Percentiles rank a stretch among this genome's conserved stretches.
These are phyloP conservation scores for Fusarium nodosum DNA, from an alignment of 2,329 filamentous ascomycete genomes.

Conservation along the genomic window DNA sequence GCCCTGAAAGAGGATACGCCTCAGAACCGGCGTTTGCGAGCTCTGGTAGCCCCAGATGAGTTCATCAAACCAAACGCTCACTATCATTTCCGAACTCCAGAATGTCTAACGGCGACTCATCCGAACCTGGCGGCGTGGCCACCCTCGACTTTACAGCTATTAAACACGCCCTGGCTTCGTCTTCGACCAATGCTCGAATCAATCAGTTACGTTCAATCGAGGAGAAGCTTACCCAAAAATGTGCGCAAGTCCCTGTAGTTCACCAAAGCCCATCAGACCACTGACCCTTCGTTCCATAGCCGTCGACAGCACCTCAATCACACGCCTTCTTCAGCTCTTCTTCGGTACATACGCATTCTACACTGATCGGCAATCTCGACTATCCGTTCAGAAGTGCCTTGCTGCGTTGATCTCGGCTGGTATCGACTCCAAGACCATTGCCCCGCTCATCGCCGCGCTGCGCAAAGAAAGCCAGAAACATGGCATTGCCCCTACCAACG, in stretches of 20 bases:
- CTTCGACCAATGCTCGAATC: slow-evolving; percentile 71
- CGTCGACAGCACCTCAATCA: slow-evolving; percentile 63
- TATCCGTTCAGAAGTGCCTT: slow-evolving; percentile 86
- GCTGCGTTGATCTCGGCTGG: slow-evolving; percentile 72
- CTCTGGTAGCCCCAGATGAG: slow-evolving; percentile 55
- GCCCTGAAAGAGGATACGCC: slow-evolving; percentile 32
- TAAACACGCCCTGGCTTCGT: slow-evolving; percentile 68
- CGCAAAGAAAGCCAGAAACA: slow-evolving; percentile 81
- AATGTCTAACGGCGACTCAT: slow-evolving; percentile 55
- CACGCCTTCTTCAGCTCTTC: slow-evolving; percentile 75
- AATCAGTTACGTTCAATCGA: slow-evolving; percentile 68
- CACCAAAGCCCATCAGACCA: slow-evolving; percentile 20
- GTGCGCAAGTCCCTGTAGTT: slow-evolving; percentile 56
- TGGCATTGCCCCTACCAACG: slow-evolving; percentile 81
- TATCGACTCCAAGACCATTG: slow-evolving; percentile 68
- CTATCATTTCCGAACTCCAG: slow-evolving; percentile 45
- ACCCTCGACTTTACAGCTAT: slow-evolving; percentile 65
- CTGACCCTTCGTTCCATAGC: slow-evolving; percentile 54
- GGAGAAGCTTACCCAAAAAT: slow-evolving; percentile 67
- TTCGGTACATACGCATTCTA: slow-evolving; percentile 92
- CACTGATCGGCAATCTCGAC: slow-evolving; percentile 84
- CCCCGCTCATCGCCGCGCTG: slow-evolving; percentile 75
- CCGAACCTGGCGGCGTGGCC: slow-evolving; percentile 61
- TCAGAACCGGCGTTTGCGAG: slow-evolving; percentile 36
- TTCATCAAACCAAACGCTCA: slow-evolving; percentile 44